A percentile compares a stretch with the other conserved stretches of the same genome.
phyloP scores from a whole-genome alignment of 208 protist genomes.

The Entamoeba moshkovskii region DNA sequence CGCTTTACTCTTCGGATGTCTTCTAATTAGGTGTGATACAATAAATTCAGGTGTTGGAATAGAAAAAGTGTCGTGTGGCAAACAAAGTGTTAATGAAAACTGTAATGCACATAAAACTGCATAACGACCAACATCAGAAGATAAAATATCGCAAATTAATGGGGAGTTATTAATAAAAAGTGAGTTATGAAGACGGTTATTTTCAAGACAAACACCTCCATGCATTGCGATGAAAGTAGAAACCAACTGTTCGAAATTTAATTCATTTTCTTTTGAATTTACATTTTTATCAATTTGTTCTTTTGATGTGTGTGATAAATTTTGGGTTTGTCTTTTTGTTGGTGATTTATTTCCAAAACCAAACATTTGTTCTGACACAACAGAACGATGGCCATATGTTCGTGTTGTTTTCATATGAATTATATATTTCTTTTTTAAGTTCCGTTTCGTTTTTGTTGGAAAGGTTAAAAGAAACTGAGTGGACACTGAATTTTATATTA shows the following conservation, averaged over 20 bases:
- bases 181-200: neutral
- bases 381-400: too few relatives aligned
- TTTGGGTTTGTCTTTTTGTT: too few relatives aligned
- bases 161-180: neutral
- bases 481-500: too few relatives aligned
- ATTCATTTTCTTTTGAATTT: too few relatives aligned
- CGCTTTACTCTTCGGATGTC: neutral
- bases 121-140: neutral
- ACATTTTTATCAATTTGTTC: too few relatives aligned
- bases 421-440: too few relatives aligned
- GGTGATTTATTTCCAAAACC: too few relatives aligned
- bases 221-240: neutral
- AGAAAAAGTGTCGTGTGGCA: neutral
- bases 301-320: too few relatives aligned
- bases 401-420: too few relatives aligned
- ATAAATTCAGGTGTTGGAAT: neutral
- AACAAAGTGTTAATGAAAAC: neutral
- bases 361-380: too few relatives aligned
- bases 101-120: neutral
- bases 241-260: neutral
- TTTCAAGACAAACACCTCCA: neutral
- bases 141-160: neutral
- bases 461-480: too few relatives aligned
- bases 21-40: neutral
- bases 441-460: too few relatives aligned